A percentile compares a stretch with the other conserved stretches of the same genome.
These are phyloP conservation scores for Microsporum ferrugineum DNA, from an alignment of 2,329 filamentous ascomycete species.

Conservation along the genomic window DNA sequence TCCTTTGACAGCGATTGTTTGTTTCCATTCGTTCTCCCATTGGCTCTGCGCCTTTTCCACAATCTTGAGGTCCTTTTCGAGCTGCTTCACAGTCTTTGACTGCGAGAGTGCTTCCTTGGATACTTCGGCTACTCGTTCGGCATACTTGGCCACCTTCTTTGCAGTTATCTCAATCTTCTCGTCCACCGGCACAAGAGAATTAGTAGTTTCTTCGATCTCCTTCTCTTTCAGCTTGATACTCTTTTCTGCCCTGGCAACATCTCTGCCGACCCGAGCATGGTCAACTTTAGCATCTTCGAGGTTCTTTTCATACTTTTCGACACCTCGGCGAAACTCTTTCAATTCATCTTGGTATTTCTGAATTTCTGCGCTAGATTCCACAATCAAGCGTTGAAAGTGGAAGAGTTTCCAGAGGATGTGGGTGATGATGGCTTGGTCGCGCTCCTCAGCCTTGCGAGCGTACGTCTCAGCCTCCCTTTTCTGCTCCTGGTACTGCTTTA, in stretches of 20 bases:
- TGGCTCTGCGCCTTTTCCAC: constrained; percentile 84
- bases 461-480: constrained; percentile 93
- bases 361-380: constrained; percentile 81
- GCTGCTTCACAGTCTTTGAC: constrained; percentile 54
- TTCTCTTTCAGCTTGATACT: constrained; percentile 77
- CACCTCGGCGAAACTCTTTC: constrained; percentile 79
- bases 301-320: constrained; percentile 69
- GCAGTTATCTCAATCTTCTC: constrained; percentile 78
- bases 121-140: constrained; percentile 57
- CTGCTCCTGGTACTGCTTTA: constrained; percentile 94
- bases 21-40: constrained; percentile 79
- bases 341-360: constrained; percentile 89
- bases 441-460: constrained; percentile 77
- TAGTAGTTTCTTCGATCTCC: constrained; percentile 75
- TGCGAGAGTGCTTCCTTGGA: constrained; percentile 67
- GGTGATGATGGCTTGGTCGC: constrained; percentile 80
- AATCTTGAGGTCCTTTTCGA: constrained; percentile 65
- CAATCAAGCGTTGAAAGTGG: constrained; percentile 86
- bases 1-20: constrained; percentile 74
- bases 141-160: constrained; percentile 56
- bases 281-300: constrained; percentile 73
- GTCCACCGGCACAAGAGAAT: constrained; percentile 74
- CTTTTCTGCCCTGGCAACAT: constrained; percentile 71
- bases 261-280: constrained; percentile 64
- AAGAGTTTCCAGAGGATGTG: constrained; percentile 96